phyloP scores from a whole-genome alignment of 371 early-diverging fungal genomes.

The Gilbertella persicaria region DNA sequence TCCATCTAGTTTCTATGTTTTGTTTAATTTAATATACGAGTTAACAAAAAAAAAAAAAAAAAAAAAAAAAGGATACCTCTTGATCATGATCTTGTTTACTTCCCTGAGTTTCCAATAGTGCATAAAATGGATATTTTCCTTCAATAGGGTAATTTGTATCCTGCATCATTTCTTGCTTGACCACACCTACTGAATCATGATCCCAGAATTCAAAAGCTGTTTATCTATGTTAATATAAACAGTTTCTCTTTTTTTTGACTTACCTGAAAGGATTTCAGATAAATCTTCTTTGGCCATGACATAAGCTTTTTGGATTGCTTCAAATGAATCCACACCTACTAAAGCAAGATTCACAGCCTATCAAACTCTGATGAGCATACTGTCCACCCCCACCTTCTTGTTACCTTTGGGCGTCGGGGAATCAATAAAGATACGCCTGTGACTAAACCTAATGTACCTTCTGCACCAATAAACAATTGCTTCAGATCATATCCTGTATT shows the following conservation, averaged over 20 bases:
- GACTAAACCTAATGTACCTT: constrained; percentile 94
- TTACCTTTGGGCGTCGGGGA: constrained; percentile 24
- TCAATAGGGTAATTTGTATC: constrained; percentile 72
- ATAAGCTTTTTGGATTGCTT: constrained; percentile 44
- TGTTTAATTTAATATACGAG: neutral
- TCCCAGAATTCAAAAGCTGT: constrained; percentile 91
- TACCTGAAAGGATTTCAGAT: constrained; percentile 53
- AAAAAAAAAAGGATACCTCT: constrained; percentile 29
- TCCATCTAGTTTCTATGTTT: constrained; percentile 53
- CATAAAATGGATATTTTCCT: constrained; percentile 70
- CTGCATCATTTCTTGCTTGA: constrained; percentile 68
- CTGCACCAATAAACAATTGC: constrained; percentile 94
- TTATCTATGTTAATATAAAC: neutral
- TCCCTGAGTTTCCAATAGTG: constrained; percentile 89
- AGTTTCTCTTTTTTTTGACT: neutral
- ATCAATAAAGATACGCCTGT: constrained; percentile 73
- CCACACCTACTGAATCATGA: constrained; percentile 57
- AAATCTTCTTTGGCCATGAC: constrained; percentile 47
- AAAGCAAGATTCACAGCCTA: constrained; percentile 47
- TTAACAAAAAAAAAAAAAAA: neutral
- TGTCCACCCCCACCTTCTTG: no score
- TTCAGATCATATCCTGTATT: constrained; percentile 95
- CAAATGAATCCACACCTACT: constrained; percentile 44
- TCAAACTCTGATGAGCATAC: neutral
- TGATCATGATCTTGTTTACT: constrained; percentile 79